Base-by-base conservation (phyloP, 306 rosid genomes). In the Urtica urens region DNA sequence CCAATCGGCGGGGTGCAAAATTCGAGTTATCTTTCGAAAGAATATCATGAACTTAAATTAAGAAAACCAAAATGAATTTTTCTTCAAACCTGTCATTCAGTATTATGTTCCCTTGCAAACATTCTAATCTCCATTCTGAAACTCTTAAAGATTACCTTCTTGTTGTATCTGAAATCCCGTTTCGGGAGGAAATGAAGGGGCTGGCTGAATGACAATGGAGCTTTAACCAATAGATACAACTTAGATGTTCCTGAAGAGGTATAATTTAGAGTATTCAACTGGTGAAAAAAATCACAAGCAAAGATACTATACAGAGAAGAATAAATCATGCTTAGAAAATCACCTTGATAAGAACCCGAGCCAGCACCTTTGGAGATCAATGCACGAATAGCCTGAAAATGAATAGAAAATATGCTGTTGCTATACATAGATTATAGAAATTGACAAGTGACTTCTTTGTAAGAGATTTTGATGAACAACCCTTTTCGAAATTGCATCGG, bases 141-240 rank as follows among this genome's bases (percentile, higher is more conserved):
- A 35, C 40, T 35, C n/a, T 35, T 14, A 3, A 28, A 28, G 7
- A 29, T 69, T 55, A 90, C 93, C 95, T 90, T 84, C 68, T 63
- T 75, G 70, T 64, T 75, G 60, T 66, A 67, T 68, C 68, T 74
- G 53, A 84, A 84, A 44, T 84, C 94, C 29, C 97, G 87, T 49
- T 84, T 90, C 37, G 97, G 95, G 38, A 90, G 86, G 76, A 84
- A 90, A 76, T 90, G 94, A 55, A 54, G 53, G 49, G 99, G 84
- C 55, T 66, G 82, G 52, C 69, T 77, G 50, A 81, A 71, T 65
- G 85, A 79, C 64, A 87, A 62, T 18, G 95, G 87, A 34, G 85
- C 99, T 64, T 81, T 78, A 44, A 85, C 78, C 75, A 90, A 50
- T 30, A 90, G 66, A 75, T 81, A 90, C 81, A 90, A 46, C 68